phyloP scores from a whole-genome alignment of 371 early-diverging fungal genomes.

The Rhizopus sp. region DNA sequence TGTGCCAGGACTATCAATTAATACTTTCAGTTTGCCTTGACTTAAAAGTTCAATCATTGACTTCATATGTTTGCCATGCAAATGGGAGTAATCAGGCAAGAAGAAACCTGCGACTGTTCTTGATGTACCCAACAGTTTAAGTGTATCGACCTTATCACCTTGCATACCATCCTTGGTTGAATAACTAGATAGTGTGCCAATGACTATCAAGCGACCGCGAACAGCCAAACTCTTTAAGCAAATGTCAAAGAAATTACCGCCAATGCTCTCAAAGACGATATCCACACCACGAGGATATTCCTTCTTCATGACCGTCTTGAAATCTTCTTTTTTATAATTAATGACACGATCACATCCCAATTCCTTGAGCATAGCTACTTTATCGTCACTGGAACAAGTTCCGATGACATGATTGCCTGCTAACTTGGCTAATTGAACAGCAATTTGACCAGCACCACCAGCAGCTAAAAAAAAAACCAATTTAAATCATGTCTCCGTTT shows the following conservation, averaged over 20 bases:
- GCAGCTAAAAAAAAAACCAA: slow-evolving; percentile 29
- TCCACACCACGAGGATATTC: slow-evolving; percentile 62
- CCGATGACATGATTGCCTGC: slow-evolving; percentile 57
- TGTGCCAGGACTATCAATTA: slow-evolving; percentile 45
- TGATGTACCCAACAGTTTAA: slow-evolving; percentile 52
- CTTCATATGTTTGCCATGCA: slow-evolving; percentile 36
- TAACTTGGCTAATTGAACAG: slow-evolving; percentile 52
- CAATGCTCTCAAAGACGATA: slow-evolving; percentile 64
- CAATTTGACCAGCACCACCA: slow-evolving; percentile 56
- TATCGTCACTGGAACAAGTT: slow-evolving; percentile 52
- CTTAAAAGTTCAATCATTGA: slow-evolving; percentile 31
- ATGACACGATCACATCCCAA: slow-evolving; percentile 51
- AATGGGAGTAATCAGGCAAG: slow-evolving; percentile 35
- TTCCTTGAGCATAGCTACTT: slow-evolving; percentile 42
- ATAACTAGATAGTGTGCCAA: slow-evolving; percentile 58
- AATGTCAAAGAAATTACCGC: slow-evolving; percentile 56
- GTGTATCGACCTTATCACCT: slow-evolving; percentile 50
- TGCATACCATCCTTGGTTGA: slow-evolving; percentile 34
- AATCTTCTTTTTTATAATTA: slow-evolving; percentile 53
- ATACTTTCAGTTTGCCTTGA: slow-evolving; percentile 41
- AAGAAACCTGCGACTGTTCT: slow-evolving; percentile 64
- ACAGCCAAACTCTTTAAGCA: slow-evolving; percentile 50
- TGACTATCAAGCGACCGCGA: slow-evolving; percentile 59
- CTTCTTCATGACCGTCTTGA: slow-evolving; percentile 51
- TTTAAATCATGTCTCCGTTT: background rate